These are phyloP conservation scores for Zizania palustris DNA, from an alignment of 202 grass and related monocot genomes.

Conservation along the genomic window DNA sequence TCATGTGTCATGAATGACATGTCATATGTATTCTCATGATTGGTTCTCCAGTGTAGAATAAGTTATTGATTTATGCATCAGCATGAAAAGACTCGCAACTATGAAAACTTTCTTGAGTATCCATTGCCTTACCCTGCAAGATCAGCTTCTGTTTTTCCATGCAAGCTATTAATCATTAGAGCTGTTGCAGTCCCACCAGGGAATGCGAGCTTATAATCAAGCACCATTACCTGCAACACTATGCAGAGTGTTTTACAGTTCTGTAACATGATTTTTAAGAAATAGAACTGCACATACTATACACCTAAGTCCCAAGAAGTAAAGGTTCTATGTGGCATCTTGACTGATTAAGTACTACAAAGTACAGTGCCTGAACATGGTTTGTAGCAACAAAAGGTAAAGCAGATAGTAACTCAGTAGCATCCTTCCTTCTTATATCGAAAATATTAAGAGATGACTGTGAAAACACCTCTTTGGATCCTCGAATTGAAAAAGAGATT, in stretches of 20 bases:
- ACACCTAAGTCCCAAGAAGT: not conserved
- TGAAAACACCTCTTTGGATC: too few relatives aligned
- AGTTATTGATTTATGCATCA: not conserved
- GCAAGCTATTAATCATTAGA: constrained; percentile 89
- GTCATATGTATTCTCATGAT: not conserved
- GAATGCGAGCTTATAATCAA: constrained; percentile 58
- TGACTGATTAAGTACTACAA: not conserved
- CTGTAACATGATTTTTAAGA: not conserved
- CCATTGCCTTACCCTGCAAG: constrained; percentile 52
- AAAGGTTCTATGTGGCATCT: not conserved
- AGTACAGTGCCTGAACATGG: not conserved
- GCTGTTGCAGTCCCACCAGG: constrained; percentile 86
- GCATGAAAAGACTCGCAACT: constrained; percentile 6
- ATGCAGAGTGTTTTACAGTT: not conserved
- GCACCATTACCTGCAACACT: constrained; percentile 49
- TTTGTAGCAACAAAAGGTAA: not conserved
- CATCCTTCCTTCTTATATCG: not conserved
- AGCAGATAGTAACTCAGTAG: not conserved
- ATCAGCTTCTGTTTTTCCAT: constrained; percentile 43
- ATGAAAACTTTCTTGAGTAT: not conserved
- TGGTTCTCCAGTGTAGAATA: not conserved
- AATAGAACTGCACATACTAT: not conserved
- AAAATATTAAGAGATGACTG: too few relatives aligned
- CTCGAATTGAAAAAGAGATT: too few relatives aligned
- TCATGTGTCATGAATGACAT: not conserved